These are phyloP conservation scores for Cladorrhinum samala DNA, from an alignment of 495 filamentous ascomycete species.

Conservation along the genomic window DNA sequence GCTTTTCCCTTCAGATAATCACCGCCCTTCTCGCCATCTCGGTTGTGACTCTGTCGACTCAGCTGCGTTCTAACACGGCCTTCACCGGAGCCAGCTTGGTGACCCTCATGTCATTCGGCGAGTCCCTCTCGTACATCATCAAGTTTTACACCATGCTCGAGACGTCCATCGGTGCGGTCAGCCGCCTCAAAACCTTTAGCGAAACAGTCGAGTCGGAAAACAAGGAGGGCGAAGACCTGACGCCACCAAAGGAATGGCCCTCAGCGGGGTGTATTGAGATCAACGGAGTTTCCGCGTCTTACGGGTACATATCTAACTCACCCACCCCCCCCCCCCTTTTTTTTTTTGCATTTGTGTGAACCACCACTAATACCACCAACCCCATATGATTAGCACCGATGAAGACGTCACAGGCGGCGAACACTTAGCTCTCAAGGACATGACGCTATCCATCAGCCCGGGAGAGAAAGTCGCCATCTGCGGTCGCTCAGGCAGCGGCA, in stretches of 20 bases:
- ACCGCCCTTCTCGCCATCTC: conserved; percentile 35
- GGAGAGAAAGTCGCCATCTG: conserved; percentile 23
- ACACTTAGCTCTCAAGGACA: conserved; percentile 16
- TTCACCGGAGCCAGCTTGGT: conserved; percentile 28
- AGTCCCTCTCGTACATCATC: conserved; percentile 14
- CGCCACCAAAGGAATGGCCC: conserved; percentile 22
- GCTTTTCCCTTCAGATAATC: conserved; percentile 41
- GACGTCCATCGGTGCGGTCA: conserved; percentile 46
- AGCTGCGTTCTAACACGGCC: conserved; percentile 19
- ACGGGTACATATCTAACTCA: conserved; percentile 19
- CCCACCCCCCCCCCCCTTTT: too few species aligned
- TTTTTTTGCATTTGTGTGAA: too few species aligned
- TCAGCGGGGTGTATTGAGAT: conserved; percentile 18
- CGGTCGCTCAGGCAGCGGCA: conserved; percentile 47
- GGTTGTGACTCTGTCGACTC: conserved; percentile 27
- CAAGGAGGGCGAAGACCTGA: conserved; percentile 15
- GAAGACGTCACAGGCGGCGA: conserved; percentile 25
- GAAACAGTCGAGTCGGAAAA: conserved; percentile 18
- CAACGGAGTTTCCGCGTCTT: conserved; percentile 19
- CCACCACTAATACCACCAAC: too few species aligned
- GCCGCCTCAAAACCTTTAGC: conserved; percentile 38
- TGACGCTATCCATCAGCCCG: conserved; percentile 15
- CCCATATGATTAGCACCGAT: background rate
- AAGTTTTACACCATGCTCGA: conserved; percentile 41
- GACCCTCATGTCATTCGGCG: conserved; percentile 23